Evolutionary conservation across 768 basidiomycete species (phyloP).

Genomic region (Suillus ampliporus): DNA sequence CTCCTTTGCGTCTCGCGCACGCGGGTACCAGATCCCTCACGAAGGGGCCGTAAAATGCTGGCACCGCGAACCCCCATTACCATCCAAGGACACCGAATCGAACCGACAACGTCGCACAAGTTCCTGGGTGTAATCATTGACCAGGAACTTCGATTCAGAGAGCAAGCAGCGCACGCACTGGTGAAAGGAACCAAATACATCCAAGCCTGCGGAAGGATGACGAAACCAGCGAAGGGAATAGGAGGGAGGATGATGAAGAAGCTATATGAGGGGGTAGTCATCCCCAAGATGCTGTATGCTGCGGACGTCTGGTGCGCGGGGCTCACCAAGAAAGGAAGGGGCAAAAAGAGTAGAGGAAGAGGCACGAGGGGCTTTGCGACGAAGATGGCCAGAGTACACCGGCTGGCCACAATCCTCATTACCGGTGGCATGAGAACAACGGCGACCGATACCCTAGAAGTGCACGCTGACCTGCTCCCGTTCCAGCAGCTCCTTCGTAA

Average conservation of each 20-base stretch:
- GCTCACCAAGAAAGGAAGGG: neutral
- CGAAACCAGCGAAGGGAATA: neutral
- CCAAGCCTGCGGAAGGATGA: neutral
- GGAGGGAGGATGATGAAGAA: neutral
- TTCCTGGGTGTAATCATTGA: conserved; percentile 10
- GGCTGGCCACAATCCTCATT: conserved; percentile 13
- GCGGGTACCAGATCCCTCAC: conserved; percentile 3
- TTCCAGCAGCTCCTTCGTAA: conserved; percentile 14
- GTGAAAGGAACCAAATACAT: conserved; percentile 4
- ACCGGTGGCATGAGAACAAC: conserved; percentile 21
- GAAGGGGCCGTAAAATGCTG: neutral
- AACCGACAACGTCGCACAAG: neutral
- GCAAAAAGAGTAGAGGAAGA: neutral
- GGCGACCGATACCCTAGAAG: conserved; percentile 22
- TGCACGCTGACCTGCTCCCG: conserved; percentile 26
- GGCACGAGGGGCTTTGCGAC: conserved; percentile 2
- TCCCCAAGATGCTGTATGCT: conserved; percentile 20
- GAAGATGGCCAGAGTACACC: conserved; percentile 3
- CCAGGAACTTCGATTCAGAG: conserved; percentile 5
- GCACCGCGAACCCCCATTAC: neutral
- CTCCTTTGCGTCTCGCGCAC: neutral
- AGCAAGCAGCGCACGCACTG: neutral
- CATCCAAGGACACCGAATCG: neutral
- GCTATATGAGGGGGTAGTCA: conserved; percentile 11
- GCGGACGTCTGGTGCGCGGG: conserved; percentile 17